These are phyloP conservation scores for Plectosphaerella plurivora DNA, from an alignment of 2,329 filamentous ascomycete genomes.

Conservation along the genomic window DNA sequence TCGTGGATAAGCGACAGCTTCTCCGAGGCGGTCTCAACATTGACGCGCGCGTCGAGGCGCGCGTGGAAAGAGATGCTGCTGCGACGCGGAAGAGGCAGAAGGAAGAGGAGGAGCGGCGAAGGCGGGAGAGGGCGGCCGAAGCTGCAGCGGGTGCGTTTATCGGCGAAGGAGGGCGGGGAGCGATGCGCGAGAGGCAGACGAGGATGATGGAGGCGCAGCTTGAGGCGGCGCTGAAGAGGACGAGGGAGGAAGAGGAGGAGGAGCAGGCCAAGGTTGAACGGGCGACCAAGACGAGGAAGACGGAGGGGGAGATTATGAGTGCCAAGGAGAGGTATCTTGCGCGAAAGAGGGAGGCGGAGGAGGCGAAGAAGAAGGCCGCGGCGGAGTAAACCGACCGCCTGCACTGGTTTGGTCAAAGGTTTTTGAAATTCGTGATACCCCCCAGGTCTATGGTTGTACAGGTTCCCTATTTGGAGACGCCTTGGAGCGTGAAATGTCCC, in stretches of 20 bases:
- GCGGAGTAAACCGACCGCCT: too few relatives aligned
- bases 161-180: constrained; percentile 53
- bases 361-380: constrained; percentile 52
- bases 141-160: constrained; percentile 26
- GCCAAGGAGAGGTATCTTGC: constrained; percentile 78
- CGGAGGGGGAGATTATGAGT: constrained; percentile 67
- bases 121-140: background rate
- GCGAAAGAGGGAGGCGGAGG: constrained; percentile 69
- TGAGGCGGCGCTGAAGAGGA: constrained; percentile 66
- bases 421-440: background rate
- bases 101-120: background rate
- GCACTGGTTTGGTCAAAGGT: constrained; percentile 1
- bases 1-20: constrained; percentile 80
- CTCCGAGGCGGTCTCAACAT: constrained; percentile 74
- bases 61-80: constrained; percentile 19
- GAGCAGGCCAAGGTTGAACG: constrained; percentile 57
- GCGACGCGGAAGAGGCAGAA: constrained; percentile 9
- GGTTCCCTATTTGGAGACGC: background rate
- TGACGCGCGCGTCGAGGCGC: constrained; percentile 54
- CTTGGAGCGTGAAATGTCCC: too few relatives aligned
- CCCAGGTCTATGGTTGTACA: background rate
- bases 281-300: constrained; percentile 73
- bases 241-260: constrained; percentile 63
- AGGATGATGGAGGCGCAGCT: constrained; percentile 77
- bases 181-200: constrained; percentile 70